A percentile compares a stretch with the other conserved stretches of the same genome.
Evolutionary conservation across 129 eudicot species (phyloP).

Genomic region (Escallonia herrerae): DNA sequence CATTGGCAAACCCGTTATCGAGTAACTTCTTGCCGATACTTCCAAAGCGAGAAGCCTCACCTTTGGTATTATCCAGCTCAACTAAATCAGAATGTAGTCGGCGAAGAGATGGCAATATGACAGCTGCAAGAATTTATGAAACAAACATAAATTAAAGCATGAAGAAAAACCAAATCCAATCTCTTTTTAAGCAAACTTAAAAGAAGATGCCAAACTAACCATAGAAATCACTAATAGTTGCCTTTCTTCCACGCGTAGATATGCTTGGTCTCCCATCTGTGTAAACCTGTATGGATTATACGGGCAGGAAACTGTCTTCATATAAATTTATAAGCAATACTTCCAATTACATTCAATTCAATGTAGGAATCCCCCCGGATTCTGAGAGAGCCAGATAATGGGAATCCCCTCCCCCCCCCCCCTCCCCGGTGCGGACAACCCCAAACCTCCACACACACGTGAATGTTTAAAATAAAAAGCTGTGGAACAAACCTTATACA

Average conservation of each 20-base stretch:
- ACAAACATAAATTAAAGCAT: slow-evolving; percentile 1
- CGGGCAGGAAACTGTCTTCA: too few relatives aligned
- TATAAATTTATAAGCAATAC: too few relatives aligned
- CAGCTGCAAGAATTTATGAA: slow-evolving; percentile 36
- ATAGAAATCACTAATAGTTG: slow-evolving; percentile 76
- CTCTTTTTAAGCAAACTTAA: neutral
- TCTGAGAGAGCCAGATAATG: too few relatives aligned
- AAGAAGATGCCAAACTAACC: slow-evolving; percentile 41
- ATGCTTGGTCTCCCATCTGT: slow-evolving; percentile 68
- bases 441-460: too few relatives aligned
- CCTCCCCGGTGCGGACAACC: too few relatives aligned
- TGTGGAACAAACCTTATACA: slow-evolving; percentile 56
- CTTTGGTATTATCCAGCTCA: slow-evolving; percentile 26
- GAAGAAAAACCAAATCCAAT: neutral
- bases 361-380: too few relatives aligned
- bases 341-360: too few relatives aligned
- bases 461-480: neutral
- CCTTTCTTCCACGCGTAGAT: slow-evolving; percentile 61
- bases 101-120: slow-evolving; percentile 80
- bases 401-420: too few relatives aligned
- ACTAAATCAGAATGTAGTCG: slow-evolving; percentile 72
- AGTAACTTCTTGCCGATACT: slow-evolving; percentile 31
- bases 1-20: slow-evolving; percentile 22
- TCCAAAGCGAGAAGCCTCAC: slow-evolving; percentile 19
- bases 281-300: slow-evolving; percentile 41